phyloP scores from a whole-genome alignment of 2,329 filamentous ascomycete genomes.

The Fusarium concolor region DNA sequence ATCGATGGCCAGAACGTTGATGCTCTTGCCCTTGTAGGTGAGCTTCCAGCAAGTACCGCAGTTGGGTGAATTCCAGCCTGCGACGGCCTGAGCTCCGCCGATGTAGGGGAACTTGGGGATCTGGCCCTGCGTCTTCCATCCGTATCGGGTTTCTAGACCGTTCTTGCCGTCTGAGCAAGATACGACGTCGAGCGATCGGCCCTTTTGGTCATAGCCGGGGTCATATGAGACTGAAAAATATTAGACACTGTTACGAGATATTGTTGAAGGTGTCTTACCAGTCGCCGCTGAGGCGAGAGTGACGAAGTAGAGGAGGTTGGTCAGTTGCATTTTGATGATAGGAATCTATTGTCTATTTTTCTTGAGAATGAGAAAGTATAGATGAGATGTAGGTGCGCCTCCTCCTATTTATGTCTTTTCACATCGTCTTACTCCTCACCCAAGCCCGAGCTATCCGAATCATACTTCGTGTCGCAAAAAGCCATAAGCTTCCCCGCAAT shows the following conservation, averaged over 20 bases:
- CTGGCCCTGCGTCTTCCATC: constrained; percentile 65
- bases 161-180: constrained; percentile 76
- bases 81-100: constrained; percentile 63
- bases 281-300: constrained; percentile 50
- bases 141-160: constrained; percentile 72
- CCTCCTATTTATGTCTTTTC: neutral
- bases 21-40: constrained; percentile 61
- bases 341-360: neutral
- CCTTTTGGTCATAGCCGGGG: constrained; percentile 72
- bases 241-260: constrained; percentile 1
- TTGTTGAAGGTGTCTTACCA: constrained; percentile 35
- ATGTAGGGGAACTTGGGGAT: constrained; percentile 66
- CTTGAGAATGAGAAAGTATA: neutral
- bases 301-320: constrained; percentile 53
- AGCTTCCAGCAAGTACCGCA: constrained; percentile 72
- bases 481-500: neutral
- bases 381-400: neutral
- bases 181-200: constrained; percentile 66
- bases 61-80: constrained; percentile 64
- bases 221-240: constrained; percentile 72
- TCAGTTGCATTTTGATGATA: constrained; percentile 55
- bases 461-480: neutral
- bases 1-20: constrained; percentile 69
- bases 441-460: neutral
- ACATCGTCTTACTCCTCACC: rapidly evolving